Evolutionary conservation across 345 rosid genomes (phyloP).

Genomic region (Salix brachista): DNA sequence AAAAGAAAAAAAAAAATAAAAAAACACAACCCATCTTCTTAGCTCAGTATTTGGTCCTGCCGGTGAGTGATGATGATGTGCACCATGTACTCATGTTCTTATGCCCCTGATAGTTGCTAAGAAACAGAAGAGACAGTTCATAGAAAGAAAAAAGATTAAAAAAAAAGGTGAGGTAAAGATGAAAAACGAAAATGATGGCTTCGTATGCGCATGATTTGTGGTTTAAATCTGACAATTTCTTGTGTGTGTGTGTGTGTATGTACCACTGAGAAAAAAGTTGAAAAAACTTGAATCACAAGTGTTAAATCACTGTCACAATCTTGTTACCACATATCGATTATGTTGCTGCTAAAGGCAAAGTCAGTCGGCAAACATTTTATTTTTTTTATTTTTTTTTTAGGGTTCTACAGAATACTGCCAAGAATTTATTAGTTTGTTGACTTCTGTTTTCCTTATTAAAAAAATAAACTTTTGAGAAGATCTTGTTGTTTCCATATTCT

Average conservation of each 20-base stretch:
- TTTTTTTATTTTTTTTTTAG: background rate
- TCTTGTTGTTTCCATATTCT: background rate
- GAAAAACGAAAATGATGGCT: background rate
- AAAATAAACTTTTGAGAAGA: too few species aligned
- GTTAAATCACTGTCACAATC: background rate
- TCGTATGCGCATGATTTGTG: background rate
- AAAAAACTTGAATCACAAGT: background rate
- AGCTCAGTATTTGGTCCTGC: background rate
- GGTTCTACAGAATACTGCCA: background rate
- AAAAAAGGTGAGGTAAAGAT: background rate
- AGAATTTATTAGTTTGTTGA: background rate
- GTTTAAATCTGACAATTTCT: background rate
- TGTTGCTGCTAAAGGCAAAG: background rate
- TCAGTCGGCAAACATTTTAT: background rate
- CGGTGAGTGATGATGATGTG: background rate
- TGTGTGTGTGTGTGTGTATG: background rate
- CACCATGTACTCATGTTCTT: background rate
- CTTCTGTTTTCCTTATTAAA: background rate
- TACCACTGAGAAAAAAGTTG: background rate
- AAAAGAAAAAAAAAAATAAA: too few species aligned
- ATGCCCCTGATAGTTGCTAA: background rate
- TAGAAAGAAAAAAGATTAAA: background rate
- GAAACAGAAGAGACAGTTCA: background rate
- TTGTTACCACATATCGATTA: background rate
- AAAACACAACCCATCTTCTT: background rate